Evolutionary conservation across 257 asterid species (phyloP).

Genomic region (Solanum appendiculatum): DNA sequence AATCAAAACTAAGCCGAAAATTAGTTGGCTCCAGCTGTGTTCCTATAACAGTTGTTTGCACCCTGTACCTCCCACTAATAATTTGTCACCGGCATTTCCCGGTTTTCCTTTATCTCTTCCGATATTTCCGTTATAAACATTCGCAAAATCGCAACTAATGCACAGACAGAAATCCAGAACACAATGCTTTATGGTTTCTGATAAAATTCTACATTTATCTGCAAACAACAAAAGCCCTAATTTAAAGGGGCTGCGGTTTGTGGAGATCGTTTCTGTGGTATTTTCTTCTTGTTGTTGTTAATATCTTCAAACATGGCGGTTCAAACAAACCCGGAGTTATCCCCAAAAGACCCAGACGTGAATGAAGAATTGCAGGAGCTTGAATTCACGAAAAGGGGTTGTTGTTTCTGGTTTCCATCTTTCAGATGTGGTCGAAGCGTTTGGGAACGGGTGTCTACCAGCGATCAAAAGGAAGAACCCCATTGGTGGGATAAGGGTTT

Average conservation of each 20-base stretch:
- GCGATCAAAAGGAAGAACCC: slow-evolving; percentile 30
- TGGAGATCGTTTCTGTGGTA: no score
- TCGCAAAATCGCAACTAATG: not conserved
- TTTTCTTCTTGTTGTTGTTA: not conserved
- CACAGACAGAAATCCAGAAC: not conserved
- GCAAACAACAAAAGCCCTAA: not conserved
- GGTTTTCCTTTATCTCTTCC: slow-evolving; percentile 2
- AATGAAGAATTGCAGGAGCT: slow-evolving; percentile 27
- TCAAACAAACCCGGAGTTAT: slow-evolving; percentile 16
- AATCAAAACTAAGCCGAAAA: not conserved
- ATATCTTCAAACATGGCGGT: slow-evolving; percentile 16
- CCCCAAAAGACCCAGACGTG: slow-evolving; percentile 5
- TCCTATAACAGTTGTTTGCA: not conserved
- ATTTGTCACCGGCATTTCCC: slow-evolving; percentile 8
- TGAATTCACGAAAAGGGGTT: slow-evolving; percentile 33
- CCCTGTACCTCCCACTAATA: not conserved
- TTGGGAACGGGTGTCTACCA: slow-evolving; percentile 54
- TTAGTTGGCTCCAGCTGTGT: slow-evolving; percentile 2
- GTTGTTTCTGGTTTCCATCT: slow-evolving; percentile 55
- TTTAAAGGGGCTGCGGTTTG: slow-evolving; percentile 8
- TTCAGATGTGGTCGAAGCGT: slow-evolving; percentile 19
- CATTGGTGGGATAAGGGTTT: slow-evolving; percentile 39
- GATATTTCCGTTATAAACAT: not conserved
- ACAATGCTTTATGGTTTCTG: not conserved
- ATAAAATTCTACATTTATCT: not conserved